Base-by-base conservation (phyloP, 2,329 filamentous ascomycete genomes). In the Anisogramma anomala region DNA sequence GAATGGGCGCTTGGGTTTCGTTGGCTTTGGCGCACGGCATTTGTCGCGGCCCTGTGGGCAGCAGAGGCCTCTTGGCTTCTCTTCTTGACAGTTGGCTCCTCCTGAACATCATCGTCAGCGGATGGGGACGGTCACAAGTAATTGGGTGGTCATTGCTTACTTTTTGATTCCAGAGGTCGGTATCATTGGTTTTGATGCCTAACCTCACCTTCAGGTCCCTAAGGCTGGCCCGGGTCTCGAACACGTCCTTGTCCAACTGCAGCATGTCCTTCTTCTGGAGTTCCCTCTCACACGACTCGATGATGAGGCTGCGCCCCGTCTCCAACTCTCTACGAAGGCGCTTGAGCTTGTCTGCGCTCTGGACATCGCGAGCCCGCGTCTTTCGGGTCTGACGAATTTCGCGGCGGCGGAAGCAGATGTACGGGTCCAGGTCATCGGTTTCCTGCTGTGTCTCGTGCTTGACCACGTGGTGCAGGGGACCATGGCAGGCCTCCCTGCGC, bases 391-490 rank as follows among this genome's bases (percentile, higher is more conserved):
- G 86, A 43, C 91, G 82, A 34, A 94, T 84, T 63, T 98, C 91
- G 49, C 91, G 84, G 52, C 91, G 79, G 58, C 91, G 79, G 74
- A 98, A 98, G 64, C 91, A 98, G 55, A 98, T 88, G 64, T 94
- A 98, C 36, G 91, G 91, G 63, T 98, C 91, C 53, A 84, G 78
- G 58, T 98, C 91, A 60, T 98, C 91, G 47, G 82, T 93, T 50
- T 96, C 89, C 57, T 86, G 83, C 49, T 91, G 86, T 34, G 81
- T 93, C 66, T 98, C 91, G 50, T 94, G 91, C 66, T 95, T 95
- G 58, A 96, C 76, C 17, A 68, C 71, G 6, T 86, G 77, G 55
- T 88, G 82, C 47, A 96, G 66, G 5, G 80, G 66, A 52, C 73
- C 79, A 58, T 89, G 91, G 50, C 74, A 71, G 22, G 68, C 68